Percentiles rank a stretch among this genome's conserved stretches.
Evolutionary conservation across 176 grass and related monocot genomes (phyloP).

Genomic region (Saccharum spontaneum): DNA sequence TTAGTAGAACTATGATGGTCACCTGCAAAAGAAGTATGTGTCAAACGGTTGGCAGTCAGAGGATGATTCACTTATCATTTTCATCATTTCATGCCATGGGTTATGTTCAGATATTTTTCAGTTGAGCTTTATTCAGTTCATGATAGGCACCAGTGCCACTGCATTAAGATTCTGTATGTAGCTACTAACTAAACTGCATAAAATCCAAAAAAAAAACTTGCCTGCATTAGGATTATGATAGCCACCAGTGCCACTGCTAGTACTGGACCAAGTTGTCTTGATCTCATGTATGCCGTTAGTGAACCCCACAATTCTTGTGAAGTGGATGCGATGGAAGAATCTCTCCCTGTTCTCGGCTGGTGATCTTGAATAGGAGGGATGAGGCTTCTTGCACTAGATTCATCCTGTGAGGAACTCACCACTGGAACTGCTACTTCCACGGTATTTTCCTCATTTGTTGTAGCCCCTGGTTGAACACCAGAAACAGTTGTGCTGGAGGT

Average conservation of each 20-base stretch:
- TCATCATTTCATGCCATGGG: background rate
- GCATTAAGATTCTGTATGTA: too few relatives aligned
- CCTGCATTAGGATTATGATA: conserved; percentile 81
- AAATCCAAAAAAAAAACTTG: conserved; percentile 42
- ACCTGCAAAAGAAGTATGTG: conserved; percentile 48
- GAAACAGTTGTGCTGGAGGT: conserved; percentile 13
- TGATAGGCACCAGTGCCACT: too few relatives aligned
- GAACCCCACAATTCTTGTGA: conserved; percentile 59
- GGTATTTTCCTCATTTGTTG: conserved; percentile 27
- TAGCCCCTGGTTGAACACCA: conserved; percentile 33
- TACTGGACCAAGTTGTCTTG: conserved; percentile 50
- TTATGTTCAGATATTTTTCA: background rate
- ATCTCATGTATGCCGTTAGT: conserved; percentile 51
- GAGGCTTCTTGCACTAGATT: conserved; percentile 37
- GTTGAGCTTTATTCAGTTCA: background rate
- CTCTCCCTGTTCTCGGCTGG: conserved; percentile 43
- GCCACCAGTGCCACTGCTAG: conserved; percentile 53
- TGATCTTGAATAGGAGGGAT: conserved; percentile 39
- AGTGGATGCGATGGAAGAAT: conserved; percentile 30
- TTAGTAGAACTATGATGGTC: conserved; percentile 69
- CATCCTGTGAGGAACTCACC: conserved; percentile 11
- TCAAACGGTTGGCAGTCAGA: background rate
- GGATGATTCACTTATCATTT: background rate
- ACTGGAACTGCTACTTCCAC: conserved; percentile 35
- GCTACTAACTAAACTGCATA: background rate